A percentile compares a stretch with the other conserved stretches of the same genome.
Conservation (phyloP, 2,329 filamentous ascomycete species). For the Phyllosticta paracitricarpa region DNA sequence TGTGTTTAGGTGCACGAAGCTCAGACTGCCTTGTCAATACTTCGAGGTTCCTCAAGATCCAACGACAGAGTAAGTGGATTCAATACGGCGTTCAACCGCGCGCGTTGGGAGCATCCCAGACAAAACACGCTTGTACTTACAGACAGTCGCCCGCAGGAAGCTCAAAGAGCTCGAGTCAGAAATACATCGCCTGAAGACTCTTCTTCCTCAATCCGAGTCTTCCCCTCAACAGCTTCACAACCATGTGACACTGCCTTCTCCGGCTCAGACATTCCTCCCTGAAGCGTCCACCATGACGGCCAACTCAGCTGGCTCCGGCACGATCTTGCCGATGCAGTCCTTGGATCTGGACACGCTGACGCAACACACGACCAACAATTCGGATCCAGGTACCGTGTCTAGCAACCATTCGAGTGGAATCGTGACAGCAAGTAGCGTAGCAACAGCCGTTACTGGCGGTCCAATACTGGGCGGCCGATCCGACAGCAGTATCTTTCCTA, state of each 20-base stretch:
- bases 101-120: conserved; percentile 7
- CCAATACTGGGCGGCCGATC: not conserved
- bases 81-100: not conserved
- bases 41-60: conserved; percentile 19
- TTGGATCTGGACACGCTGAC: not conserved
- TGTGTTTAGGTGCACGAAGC: not conserved
- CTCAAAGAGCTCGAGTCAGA: not conserved
- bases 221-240: not conserved
- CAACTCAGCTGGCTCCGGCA: not conserved
- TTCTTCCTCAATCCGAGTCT: not conserved
- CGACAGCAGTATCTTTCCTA: not conserved
- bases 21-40: conserved; percentile 18
- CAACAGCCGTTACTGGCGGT: not conserved
- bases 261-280: not conserved
- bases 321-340: not conserved
- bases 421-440: not conserved
- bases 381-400: not conserved
- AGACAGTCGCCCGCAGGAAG: conserved; percentile 16
- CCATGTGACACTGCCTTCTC: not conserved
- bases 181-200: conserved; percentile 10
- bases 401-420: not conserved
- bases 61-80: conserved; percentile 10
- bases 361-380: not conserved
- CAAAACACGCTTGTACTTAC: conserved; percentile 17
- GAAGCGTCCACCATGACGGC: not conserved